Conservation (phyloP, 78 protist species). For the Emiliania huxleyi region DNA sequence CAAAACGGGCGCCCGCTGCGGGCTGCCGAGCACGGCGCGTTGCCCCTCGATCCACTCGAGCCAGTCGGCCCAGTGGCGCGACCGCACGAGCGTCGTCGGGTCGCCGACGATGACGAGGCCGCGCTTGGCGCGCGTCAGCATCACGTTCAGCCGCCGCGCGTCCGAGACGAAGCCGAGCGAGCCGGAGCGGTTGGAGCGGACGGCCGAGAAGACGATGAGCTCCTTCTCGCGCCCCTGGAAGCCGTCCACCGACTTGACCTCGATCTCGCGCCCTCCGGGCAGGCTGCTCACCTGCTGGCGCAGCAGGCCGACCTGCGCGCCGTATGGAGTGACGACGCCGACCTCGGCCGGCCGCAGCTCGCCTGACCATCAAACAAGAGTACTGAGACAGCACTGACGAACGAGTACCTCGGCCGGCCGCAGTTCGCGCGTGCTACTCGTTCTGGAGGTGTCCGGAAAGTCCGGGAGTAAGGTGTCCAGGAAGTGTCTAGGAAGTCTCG, state of each 20-base stretch:
- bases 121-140: conserved; percentile 31
- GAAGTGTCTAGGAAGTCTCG: no score
- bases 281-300: background rate
- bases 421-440: no score
- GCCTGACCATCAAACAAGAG: no score
- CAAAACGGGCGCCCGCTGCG: background rate
- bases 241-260: conserved; percentile 86
- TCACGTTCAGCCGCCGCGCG: conserved; percentile 34
- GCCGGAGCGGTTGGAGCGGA: background rate
- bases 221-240: conserved; percentile 94
- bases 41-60: background rate
- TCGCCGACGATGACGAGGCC: conserved; percentile 31
- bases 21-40: background rate
- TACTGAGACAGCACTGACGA: no score
- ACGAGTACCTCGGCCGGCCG: no score
- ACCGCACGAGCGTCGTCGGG: background rate
- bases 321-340: background rate
- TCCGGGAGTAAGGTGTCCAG: no score
- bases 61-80: conserved; percentile 14
- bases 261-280: conserved; percentile 34
- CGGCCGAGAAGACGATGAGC: conserved; percentile 46
- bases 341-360: background rate
- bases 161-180: background rate
- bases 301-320: background rate
- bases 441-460: no score